Evolutionary conservation across 805 yeast genomes (phyloP).

Genomic region (Wickerhamiella sorbophila): DNA sequence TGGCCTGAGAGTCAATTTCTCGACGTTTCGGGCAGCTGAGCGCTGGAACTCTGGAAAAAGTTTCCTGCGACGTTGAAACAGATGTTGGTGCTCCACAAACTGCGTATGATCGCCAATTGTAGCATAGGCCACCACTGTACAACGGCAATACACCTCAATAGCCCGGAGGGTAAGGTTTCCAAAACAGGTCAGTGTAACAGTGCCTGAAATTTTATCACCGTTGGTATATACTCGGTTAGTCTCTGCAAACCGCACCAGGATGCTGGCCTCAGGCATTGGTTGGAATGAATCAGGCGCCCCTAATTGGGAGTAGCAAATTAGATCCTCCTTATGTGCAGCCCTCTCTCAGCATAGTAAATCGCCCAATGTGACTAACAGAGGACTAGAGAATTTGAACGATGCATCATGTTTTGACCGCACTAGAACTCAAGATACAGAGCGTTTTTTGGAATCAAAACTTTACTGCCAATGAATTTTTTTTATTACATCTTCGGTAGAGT

Average conservation of each 20-base stretch:
- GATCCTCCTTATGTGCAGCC: too few species aligned
- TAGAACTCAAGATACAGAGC: too few species aligned
- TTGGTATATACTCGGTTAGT: not conserved
- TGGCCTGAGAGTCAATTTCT: not conserved
- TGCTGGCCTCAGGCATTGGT: not conserved
- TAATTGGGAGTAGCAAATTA: not conserved
- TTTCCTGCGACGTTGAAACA: not conserved
- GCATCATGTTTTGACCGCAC: too few species aligned
- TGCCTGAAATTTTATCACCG: not conserved
- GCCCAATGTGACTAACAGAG: too few species aligned
- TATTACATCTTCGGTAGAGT: too few species aligned
- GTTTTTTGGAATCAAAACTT: too few species aligned
- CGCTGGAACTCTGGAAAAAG: not conserved
- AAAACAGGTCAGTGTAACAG: not conserved
- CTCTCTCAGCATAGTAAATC: too few species aligned
- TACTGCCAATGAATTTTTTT: too few species aligned
- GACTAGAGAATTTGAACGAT: too few species aligned
- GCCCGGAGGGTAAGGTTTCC: not conserved
- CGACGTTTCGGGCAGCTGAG: not conserved
- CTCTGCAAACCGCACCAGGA: not conserved
- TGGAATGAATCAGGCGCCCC: too few species aligned
- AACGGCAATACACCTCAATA: not conserved
- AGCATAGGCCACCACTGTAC: not conserved
- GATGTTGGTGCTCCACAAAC: not conserved
- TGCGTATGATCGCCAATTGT: not conserved